Percentiles rank a stretch among this genome's conserved stretches.
phyloP scores from a whole-genome alignment of 176 grass and related monocot genomes.

The Bolboschoenus planiculmis region DNA sequence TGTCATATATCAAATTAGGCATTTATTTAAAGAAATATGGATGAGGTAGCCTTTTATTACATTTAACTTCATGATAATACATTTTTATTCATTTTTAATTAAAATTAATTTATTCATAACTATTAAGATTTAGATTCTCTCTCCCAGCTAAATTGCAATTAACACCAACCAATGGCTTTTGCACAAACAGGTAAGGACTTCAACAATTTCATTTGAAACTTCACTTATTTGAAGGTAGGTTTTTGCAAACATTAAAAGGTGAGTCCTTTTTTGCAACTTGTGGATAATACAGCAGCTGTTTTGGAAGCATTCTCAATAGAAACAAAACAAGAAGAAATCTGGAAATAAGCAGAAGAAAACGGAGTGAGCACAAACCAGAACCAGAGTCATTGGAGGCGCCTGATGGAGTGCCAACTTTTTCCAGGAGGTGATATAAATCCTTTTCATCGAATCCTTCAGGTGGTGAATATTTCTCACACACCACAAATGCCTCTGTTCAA shows the following conservation, averaged over 20 bases:
- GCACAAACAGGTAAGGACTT: background rate
- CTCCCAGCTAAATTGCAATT: background rate
- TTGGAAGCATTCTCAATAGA: background rate
- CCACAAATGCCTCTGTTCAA: constrained; percentile 82
- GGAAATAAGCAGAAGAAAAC: background rate
- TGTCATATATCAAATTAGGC: background rate
- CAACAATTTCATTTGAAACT: background rate
- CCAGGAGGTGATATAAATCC: constrained; percentile 77
- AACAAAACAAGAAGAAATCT: background rate
- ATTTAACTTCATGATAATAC: background rate
- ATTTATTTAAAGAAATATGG: background rate
- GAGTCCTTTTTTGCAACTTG: background rate
- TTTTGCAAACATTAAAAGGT: background rate
- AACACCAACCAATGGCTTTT: background rate
- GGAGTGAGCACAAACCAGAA: background rate
- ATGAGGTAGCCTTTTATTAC: background rate
- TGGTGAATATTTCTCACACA: constrained; percentile 82
- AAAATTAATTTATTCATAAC: background rate
- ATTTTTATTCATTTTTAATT: background rate
- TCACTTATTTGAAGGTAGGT: background rate
- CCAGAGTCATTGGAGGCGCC: constrained; percentile 29
- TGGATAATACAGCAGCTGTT: background rate
- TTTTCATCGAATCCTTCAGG: constrained; percentile 79
- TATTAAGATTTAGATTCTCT: background rate
- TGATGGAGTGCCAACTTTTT: constrained; percentile 88